Base-by-base conservation (phyloP, 2,329 filamentous ascomycete species). In the Chaetomium sp. region DNA sequence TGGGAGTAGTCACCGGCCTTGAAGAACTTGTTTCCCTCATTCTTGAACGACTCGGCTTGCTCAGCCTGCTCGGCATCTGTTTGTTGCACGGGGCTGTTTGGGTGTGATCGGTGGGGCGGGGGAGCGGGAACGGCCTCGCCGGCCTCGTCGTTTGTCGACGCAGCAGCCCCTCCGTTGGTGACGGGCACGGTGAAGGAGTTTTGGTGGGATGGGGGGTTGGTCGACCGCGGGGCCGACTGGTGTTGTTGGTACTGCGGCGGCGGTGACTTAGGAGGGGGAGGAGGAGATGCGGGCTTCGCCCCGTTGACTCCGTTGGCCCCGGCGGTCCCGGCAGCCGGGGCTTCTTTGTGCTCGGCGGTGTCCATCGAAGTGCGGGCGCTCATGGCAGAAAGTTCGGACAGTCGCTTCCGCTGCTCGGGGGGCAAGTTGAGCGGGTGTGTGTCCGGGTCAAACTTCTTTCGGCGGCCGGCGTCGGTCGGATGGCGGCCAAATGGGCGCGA, bases 21-120 rank as follows among this genome's bases (percentile, higher is more conserved):
- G 81, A 96, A 99, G 68, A 89, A 92, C 68, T 94, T 94, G 76
- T 99, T 99, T 57, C 94, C 94, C 2, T 89, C 84, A 65, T 88
- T 83, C 78, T 99, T 99, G 81, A 87, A 96, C 10, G 84, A 79
- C 74, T 99, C 94, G 33, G 92, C 90, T 68, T 96, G 89, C 53
- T 92, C 88, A 43, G 74, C 71, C 32, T 77, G 70, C 38, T 27
- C 19, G 19, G 19, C 19, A 27, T 27, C 19, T 27, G 19, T 27
- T 27, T 73, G 77, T 45, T 77, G 74, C 49, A 75, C 74, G 44
- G 81, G 82, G 68, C 79, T 85, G 54, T 78, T 79, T 45, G 81
- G 80, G 66, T 79, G 82, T 34, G 81, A 84, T 65, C 81, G 79
- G 73, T 91, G 88, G 57, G 87, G 88, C 51, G 88, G 88, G 52